Evolutionary conservation across 768 basidiomycete species (phyloP).

Genomic region (Psilocybe azurescens): DNA sequence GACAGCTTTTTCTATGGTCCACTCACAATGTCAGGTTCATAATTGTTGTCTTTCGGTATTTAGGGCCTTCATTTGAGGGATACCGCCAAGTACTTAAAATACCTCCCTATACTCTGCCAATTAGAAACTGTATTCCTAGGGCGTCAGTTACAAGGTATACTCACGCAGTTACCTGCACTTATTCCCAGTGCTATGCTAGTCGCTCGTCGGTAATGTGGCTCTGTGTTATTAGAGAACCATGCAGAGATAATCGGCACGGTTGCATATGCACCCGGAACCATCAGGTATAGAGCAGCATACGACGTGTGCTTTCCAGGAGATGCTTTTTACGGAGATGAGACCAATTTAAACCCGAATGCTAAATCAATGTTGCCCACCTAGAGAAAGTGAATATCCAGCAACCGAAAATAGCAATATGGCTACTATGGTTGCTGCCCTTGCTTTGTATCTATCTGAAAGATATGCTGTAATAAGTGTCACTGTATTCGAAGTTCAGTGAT

Average conservation of each 20-base stretch:
- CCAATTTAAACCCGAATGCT: too few relatives aligned
- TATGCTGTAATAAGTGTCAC: constrained; percentile 9
- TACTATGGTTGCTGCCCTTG: constrained; percentile 5
- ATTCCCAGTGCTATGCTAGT: constrained; percentile 40
- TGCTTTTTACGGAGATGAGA: background rate
- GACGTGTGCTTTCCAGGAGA: constrained; percentile 24
- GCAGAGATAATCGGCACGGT: constrained; percentile 35
- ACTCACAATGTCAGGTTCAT: constrained; percentile 41
- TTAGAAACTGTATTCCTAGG: constrained; percentile 8
- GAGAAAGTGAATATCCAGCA: constrained; percentile 11
- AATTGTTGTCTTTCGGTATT: constrained; percentile 40
- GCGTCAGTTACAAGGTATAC: constrained; percentile 9
- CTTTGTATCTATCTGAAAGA: constrained; percentile 8
- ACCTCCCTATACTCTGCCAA: constrained; percentile 32
- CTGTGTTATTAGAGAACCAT: constrained; percentile 44
- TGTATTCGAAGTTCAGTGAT: background rate
- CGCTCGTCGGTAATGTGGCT: constrained; percentile 41
- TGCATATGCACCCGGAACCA: constrained; percentile 40
- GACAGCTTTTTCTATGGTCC: background rate
- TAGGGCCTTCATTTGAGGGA: constrained; percentile 42
- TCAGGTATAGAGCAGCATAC: constrained; percentile 40
- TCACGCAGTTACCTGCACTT: constrained; percentile 38
- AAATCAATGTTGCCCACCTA: background rate
- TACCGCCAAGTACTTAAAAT: constrained; percentile 45
- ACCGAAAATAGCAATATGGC: constrained; percentile 3